Evolutionary conservation across 176 grass and related monocot genomes (phyloP), one percentile per base, ranked within the genome.

Genomic region (Zea mays): DNA sequence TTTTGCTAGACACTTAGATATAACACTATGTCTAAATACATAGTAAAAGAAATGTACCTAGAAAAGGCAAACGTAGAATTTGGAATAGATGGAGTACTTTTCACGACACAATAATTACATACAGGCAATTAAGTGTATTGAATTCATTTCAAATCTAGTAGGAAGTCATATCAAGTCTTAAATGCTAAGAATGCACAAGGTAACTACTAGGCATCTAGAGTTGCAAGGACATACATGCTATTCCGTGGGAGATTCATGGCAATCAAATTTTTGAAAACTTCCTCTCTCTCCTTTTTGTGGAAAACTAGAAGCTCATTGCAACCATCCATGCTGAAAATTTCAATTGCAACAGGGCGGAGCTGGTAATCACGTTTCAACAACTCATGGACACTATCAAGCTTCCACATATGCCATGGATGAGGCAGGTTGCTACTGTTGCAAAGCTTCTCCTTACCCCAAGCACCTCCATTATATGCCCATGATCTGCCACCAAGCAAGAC

Each of bases 361-460:
- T 99, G 96, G 62, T 99, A 99, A 79, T 99, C 96, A 61, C 96
- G 89, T 90, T 95, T 99, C 43, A 99, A 81, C 80, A 99, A 86
- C 80, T 99, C 92, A 79, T 95, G 90, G 63, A 99, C 92, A 71
- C 96, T 96, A 86, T 99, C 96, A 62, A 99, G 84, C 75, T 99
- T 99, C 96, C 96, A 99, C 92, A 95, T 99, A 84, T 99, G 92
- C 96, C 96, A 99, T 40, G 90, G 90, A 80, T 99, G 96, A 61
- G 90, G 92, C 67, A 99, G 77, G 73, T 90, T 93, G 67, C 90
- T 85, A 69, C 87, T 96, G 49, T 83, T 89, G 81, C 87, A 92
- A 85, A 93, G 40, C 54, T 93, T 96, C 84, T 99, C 96, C 72
- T 99, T 99, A 52, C 96, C 92, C 96, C 96, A 96, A 85, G 92